Evolutionary conservation across 2,329 filamentous ascomycete genomes (phyloP), one percentile per base, ranked within the genome.

Genomic region (Diplodia scrobiculata): DNA sequence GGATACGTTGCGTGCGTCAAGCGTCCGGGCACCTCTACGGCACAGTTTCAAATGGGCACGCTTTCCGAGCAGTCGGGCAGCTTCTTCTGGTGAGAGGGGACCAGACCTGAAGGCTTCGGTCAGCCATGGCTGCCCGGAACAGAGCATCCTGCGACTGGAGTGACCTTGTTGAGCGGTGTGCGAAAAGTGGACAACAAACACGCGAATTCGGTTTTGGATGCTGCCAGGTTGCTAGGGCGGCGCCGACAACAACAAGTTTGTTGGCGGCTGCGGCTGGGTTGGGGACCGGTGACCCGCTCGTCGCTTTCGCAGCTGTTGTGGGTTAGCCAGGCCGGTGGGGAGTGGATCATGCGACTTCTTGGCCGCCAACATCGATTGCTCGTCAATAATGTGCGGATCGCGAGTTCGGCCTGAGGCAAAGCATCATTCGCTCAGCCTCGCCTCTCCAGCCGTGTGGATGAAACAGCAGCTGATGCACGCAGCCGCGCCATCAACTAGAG

Each of bases 381-480:
- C 27, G 41, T 50, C 58, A 34, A 48, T 62, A 48, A 48, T 5
- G n/a, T 29, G 58, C 45, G 45, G 58, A 62, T 62, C 29, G 58
- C 38, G 27, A 17, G 27, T 62, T 48, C 50, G 45, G 54, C 41
- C 41, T 36, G 51, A 34, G 41, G 38, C 38, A 53, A 9, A 29
- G 7, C 51, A 27, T 36, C 11, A 29, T 34, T n/a, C 19, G 10
- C 41, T 14, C 17, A 21, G 41, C 14, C 17, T 48, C 36, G 34
- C 25, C 11, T 21, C 41, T 27, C 41, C 58, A 36, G 45, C 58
- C 45, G 19, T 36, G 14, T 62, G 58, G 58, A 48, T 62, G 58
- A 62, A 62, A 62, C 58, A 29, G 19, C 45, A 47, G 58, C 27
- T 62, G 58, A 62, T 62, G 58, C 58, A 60, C 55, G 41, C 55